These are phyloP conservation scores for Moesziomyces sp. DNA, from an alignment of 1,284 basidiomycete species.

Conservation along the genomic window DNA sequence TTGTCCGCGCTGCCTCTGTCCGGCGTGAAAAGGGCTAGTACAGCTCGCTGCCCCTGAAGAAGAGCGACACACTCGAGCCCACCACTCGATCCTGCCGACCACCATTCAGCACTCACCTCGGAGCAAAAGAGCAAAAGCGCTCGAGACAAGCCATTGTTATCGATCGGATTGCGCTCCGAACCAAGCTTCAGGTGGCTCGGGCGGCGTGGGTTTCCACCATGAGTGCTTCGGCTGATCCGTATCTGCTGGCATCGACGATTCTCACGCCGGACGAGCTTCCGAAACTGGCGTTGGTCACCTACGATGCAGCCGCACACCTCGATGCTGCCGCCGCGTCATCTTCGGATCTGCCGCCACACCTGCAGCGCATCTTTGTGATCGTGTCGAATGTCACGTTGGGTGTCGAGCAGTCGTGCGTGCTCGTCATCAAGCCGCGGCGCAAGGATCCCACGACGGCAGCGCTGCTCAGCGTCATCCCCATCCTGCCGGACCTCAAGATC, in stretches of 20 bases:
- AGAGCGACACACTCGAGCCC: not conserved
- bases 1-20: too few relatives aligned
- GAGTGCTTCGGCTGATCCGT: slow-evolving; percentile 31
- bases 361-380: slow-evolving; percentile 46
- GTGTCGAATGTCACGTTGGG: slow-evolving; percentile 39
- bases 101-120: too few relatives aligned
- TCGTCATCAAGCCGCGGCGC: slow-evolving; percentile 40
- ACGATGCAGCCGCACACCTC: slow-evolving; percentile 7
- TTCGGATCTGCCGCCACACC: slow-evolving; percentile 7
- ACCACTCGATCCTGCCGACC: not conserved
- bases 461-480: slow-evolving; percentile 32
- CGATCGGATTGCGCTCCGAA: too few relatives aligned
- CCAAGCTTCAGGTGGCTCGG: too few relatives aligned
- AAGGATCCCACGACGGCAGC: slow-evolving; percentile 26
- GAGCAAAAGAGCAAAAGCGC: too few relatives aligned
- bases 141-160: not conserved
- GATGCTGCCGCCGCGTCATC: not conserved
- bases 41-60: too few relatives aligned
- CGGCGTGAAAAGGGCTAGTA: too few relatives aligned
- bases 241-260: slow-evolving; percentile 41
- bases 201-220: slow-evolving; percentile 5
- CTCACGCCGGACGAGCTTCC: slow-evolving; percentile 45
- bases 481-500: slow-evolving; percentile 39
- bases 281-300: slow-evolving; percentile 46
- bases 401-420: slow-evolving; percentile 40